Conservation (phyloP, 805 yeast genomes). For the Wickerhamomyces bisporus region DNA sequence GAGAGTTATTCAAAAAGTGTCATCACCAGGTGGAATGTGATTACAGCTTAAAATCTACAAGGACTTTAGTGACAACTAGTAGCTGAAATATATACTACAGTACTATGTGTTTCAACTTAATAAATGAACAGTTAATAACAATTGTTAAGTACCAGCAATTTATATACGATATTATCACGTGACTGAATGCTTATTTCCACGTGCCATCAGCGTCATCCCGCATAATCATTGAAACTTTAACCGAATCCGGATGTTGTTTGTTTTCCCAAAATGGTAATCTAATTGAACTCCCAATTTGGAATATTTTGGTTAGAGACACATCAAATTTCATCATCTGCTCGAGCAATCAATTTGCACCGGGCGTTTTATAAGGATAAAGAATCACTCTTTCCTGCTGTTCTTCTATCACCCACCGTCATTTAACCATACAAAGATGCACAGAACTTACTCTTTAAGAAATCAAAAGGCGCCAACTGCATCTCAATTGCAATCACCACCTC, state of each 20-base stretch:
- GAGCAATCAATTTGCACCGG: neutral
- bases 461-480: constrained; percentile 80
- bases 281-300: neutral
- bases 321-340: neutral
- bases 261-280: neutral
- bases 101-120: too few species aligned
- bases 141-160: too few species aligned
- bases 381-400: neutral
- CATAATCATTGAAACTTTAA: neutral
- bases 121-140: too few species aligned
- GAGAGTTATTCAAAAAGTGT: constrained; percentile 70
- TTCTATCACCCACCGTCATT: neutral
- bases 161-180: too few species aligned
- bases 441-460: constrained; percentile 78
- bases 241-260: neutral
- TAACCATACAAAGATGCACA: constrained; percentile 50
- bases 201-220: neutral
- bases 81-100: too few species aligned
- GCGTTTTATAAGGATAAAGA: too few species aligned
- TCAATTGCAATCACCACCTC: constrained; percentile 74
- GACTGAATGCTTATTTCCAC: too few species aligned
- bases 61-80: too few species aligned
- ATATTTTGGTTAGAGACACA: neutral
- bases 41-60: neutral
- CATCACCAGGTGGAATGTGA: constrained; percentile 6